Base-by-base conservation (phyloP, 495 filamentous ascomycete genomes). In the Usnea hakonensis region DNA sequence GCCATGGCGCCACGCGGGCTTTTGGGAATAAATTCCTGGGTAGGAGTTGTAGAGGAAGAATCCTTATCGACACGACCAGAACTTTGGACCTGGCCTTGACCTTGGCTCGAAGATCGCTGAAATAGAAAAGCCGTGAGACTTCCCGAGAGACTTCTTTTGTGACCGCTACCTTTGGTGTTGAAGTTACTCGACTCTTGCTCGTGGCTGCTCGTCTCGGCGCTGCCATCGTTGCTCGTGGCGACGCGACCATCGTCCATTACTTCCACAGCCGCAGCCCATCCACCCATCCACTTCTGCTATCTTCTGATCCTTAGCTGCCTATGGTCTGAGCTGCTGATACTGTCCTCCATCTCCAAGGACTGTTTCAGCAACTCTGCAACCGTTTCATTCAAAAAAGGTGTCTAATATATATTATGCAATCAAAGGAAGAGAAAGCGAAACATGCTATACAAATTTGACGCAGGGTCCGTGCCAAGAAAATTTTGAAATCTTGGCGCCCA, bases 121-220 rank as follows among this genome's bases (percentile, higher is more conserved):
- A 79, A 77, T n/a, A 89, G 73, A 61, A 78, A 81, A 19, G 82
- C 81, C 23, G 84, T 78, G 67, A 82, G 80, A 62, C 81, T 85
- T 58, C 84, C 85, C 5, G 88, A 89, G 35, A 85, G 69, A 67
- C 76, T 87, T 69, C 85, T 80, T 70, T 81, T 87, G 74, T 88
- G 86, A 57, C 76, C 72, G 65, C 73, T 75, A 69, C 67, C 75
- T 68, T 64, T 62, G 28, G 41, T 30, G 33, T 36, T 55, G 26
- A 43, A 37, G 35, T 59, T 62, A 16, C 26, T 55, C 11, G 28
- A 30, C 36, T 62, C 65, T 26, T 52, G 53, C 14, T 67, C 65
- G 28, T 55, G 60, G 48, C 59, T 57, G 23, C 54, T 62, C 26
- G 54, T 55, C 41, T 35, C 52, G 19, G 44, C 58, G 36, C 48